Base-by-base conservation (phyloP, 2,329 filamentous ascomycete genomes). In the Xylariaceae sp. region DNA sequence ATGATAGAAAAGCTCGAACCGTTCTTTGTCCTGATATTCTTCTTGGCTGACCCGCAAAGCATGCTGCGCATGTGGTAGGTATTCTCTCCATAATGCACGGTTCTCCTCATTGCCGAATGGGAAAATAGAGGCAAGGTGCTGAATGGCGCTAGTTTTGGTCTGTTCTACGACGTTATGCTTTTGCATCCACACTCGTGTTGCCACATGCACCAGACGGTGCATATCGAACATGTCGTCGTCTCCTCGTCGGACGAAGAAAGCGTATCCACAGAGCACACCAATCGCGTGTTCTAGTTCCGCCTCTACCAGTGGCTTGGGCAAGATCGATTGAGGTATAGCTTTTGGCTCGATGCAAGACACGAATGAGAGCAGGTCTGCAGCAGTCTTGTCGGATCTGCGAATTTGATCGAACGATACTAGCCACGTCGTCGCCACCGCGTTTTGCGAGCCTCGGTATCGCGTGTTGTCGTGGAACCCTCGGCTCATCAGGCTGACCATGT, bases 321-420 rank as follows among this genome's bases (percentile, higher is more conserved):
- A 58, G 0, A 78, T 56, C 2, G 71, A 66, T 29, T 54, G 58
- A 2, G 76, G 72, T 45, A 78, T 76, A 1, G 69, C 67, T 52
- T 72, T 73, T 0, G 71, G 67, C 48, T 75, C 71, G 41, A 80
- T 70, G 21, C 64, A 73, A 2, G 73, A 72, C 21, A 76, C 71
- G 50, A 76, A 74, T 0, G 63, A 69, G 2, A 80, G 66, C 43
- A 75, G 54, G 0, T 71, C 58, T 24, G 71, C 72, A 2, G 76
- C 76, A 4, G 63, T 31, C 0, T 46, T 3, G 44, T 75, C 61
- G 1, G 21, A 43, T 14, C 58, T 47, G 16, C 54, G 17, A 6
- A 56, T 56, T 34, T 44, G 39, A 12, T 37, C 26, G 19, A 63
- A 75, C 0, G 76, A 78, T 19, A 79, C 64, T 1, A 74, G 61